Conservation (phyloP, 257 asterid species). For the Nicotiana noctiflora region DNA sequence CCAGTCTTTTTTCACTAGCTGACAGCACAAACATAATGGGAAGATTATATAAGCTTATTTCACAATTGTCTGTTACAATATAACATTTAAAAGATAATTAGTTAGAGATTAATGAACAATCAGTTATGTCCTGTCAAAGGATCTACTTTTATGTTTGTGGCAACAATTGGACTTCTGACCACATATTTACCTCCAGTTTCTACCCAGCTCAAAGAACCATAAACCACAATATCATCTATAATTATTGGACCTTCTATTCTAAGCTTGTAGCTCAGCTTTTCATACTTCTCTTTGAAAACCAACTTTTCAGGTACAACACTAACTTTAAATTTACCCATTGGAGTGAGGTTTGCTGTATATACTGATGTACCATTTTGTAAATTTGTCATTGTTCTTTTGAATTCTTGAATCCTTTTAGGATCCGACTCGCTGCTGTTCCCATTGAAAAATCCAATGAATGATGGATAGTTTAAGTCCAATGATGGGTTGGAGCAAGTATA, state of each 20-base stretch:
- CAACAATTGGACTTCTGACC: constrained; percentile 64
- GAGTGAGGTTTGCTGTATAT: constrained; percentile 29
- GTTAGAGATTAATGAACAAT: background rate
- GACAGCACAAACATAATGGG: background rate
- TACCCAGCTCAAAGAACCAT: constrained; percentile 57
- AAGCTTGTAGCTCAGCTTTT: constrained; percentile 51
- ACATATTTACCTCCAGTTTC: constrained; percentile 34
- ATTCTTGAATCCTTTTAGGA: constrained; percentile 22
- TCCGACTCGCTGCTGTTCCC: background rate
- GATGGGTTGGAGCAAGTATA: constrained; percentile 49
- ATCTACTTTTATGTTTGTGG: constrained; percentile 20
- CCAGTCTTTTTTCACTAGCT: background rate
- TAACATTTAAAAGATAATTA: background rate
- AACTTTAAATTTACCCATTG: constrained; percentile 35
- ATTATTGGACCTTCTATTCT: constrained; percentile 31
- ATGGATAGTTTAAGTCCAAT: constrained; percentile 64
- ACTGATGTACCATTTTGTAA: constrained; percentile 35
- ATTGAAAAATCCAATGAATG: constrained; percentile 51
- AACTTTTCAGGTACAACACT: constrained; percentile 46
- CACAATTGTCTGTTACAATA: background rate
- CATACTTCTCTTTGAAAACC: constrained; percentile 38
- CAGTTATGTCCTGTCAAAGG: background rate
- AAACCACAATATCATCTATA: constrained; percentile 17
- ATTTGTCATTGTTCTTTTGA: constrained; percentile 53
- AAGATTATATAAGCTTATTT: background rate